Evolutionary conservation across 352 stramenopile genomes (phyloP), one percentile per base, ranked within the genome.

Genomic region (Pythium volutum): DNA sequence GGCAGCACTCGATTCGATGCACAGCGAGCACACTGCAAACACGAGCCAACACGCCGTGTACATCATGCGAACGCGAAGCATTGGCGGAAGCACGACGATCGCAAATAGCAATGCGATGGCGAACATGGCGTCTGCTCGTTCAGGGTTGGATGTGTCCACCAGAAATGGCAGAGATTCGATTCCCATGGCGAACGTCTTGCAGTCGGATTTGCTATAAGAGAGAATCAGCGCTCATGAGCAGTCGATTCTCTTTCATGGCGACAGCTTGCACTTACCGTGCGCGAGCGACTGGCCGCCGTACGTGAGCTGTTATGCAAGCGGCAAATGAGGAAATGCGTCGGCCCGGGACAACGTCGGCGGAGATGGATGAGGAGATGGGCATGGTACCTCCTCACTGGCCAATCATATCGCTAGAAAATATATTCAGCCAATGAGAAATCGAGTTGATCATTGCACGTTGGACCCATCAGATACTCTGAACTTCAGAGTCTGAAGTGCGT

Each of bases 11-110:
- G 81, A 89, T 36, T 74, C 64, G 34, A 86, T 23, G 48, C 78
- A 46, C 59, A 87, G 79, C 29, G 77, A 76, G 29, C 73, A 42
- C 4, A 69, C 41, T 6, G 81, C 87, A 72, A 83, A 92, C 36
- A 71, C 66, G 47, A 92, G 71, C 83, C 83, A 92, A 69, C 79
- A 89, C 33, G 74, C 75, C 55, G 83, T 91, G 70, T 92, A 92
- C 81, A 92, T 90, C 68, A 84, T 71, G 46, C 81, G 80, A 7
- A 92, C 52, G 18, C 76, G 70, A 57, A 88, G 52, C n/a, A 92
- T 56, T 18, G 81, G 77, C 18, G 83, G 83, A 29, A 88, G 23
- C n/a, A 75, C 63, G 20, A 92, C 70, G 48, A 92, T 71, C 18
- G 63, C 45, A 57, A 92, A 92, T 22, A 92, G 71, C 50, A 92